Base-by-base conservation (phyloP, 1,139 yeast species). In the Sugiyamaella paludigena region DNA sequence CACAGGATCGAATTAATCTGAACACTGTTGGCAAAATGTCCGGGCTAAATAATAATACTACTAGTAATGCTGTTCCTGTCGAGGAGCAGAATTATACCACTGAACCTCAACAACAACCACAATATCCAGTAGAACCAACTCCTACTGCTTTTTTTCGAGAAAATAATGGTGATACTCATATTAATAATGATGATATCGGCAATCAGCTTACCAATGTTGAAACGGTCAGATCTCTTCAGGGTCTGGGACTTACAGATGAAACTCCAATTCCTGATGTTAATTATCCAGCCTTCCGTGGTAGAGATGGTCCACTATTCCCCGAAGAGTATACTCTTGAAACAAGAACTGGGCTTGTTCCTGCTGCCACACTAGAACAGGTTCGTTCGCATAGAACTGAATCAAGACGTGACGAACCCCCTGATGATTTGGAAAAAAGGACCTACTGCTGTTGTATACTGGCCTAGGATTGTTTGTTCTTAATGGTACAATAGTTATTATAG, bases 281-380 rank as follows among this genome's bases (percentile, higher is more conserved):
- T 58, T 79, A 80, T 48, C 91, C 94, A 10, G 49, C 53, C 10
- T 43, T 60, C n/a, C 47, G 59, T 16, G 38, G 44, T 19, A 38
- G 42, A 4, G 75, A 73, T 44, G 72, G 77, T 54, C 83, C 91
- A 6, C 83, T 87, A 40, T 88, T 88, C 74, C 96, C 96, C 11
- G 96, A 88, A 72, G 96, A 88, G 67, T 88, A 86, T 66, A 84
- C 89, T 7, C 60, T 88, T 64, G 96, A 88, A 72, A 88, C 96
- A 0, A 76, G 78, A 45, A 86, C 96, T 5, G 96, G 96, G 55
- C 74, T 88, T 50, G 96, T 88, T 7, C 91, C 88, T 1, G 86
- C 83, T 2, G 73, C 80, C 38, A 84, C 95, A 0, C 73, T 88
- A 58, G 85, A 80, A 33, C 58, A 60, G 16, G 52, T 62, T 28